Conservation (phyloP, 352 stramenopile species). For the Pythium chondricola region DNA sequence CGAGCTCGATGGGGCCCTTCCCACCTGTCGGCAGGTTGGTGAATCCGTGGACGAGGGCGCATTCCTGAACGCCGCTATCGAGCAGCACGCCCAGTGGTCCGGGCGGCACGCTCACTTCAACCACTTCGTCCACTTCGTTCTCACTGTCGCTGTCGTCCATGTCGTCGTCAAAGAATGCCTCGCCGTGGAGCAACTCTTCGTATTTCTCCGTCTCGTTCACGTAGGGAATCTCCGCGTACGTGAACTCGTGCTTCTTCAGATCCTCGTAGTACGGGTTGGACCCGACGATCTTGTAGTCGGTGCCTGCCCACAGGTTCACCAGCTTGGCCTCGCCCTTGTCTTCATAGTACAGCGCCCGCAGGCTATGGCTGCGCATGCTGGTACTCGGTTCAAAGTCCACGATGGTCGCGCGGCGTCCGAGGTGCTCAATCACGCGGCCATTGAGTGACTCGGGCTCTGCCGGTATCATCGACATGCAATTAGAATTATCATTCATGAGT, state of each 20-base stretch:
- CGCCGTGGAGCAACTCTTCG: slow-evolving; percentile 50
- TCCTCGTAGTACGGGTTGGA: slow-evolving; percentile 69
- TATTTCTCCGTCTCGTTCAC: slow-evolving; percentile 24
- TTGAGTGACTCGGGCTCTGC: slow-evolving; percentile 76
- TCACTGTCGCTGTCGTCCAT: slow-evolving; percentile 74
- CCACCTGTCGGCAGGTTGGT: slow-evolving; percentile 50
- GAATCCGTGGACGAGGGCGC: slow-evolving; percentile 78
- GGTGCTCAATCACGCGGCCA: slow-evolving; percentile 59
- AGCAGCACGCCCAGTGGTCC: slow-evolving; percentile 69
- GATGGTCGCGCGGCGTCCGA: slow-evolving; percentile 65
- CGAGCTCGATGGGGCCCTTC: slow-evolving; percentile 55
- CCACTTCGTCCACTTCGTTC: slow-evolving; percentile 69
- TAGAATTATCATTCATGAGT: background rate
- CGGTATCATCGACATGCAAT: background rate
- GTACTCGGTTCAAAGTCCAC: slow-evolving; percentile 79
- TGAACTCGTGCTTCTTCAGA: slow-evolving; percentile 62
- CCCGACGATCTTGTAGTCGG: slow-evolving; percentile 79
- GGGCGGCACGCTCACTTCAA: slow-evolving; percentile 66
- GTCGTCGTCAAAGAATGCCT: slow-evolving; percentile 81
- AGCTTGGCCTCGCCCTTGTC: slow-evolving; percentile 67
- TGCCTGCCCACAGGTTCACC: slow-evolving; percentile 77
- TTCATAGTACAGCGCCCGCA: slow-evolving; percentile 76
- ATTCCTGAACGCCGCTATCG: slow-evolving; percentile 73
- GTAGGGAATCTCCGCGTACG: slow-evolving; percentile 63
- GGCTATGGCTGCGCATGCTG: slow-evolving; percentile 62